Conservation (phyloP, 2,329 filamentous ascomycete species). For the Cryphonectria nitschkei region DNA sequence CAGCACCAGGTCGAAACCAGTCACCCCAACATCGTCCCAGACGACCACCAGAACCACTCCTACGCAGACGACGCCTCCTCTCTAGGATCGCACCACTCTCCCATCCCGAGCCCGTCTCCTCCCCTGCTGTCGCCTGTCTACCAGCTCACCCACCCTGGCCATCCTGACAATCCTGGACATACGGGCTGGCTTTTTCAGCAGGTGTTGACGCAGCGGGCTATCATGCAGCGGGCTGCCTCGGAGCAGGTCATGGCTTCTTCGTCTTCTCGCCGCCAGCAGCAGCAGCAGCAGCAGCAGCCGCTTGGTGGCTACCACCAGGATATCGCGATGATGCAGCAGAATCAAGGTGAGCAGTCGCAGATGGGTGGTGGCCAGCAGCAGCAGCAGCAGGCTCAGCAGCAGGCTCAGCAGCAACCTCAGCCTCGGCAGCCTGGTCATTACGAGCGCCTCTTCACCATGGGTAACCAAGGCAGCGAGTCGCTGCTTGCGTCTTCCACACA, state of each 20-base stretch:
- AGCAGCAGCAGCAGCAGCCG: conserved; percentile 3
- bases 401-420: neutral
- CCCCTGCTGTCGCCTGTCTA: neutral
- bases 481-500: neutral
- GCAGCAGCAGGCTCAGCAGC: neutral
- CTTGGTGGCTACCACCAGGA: neutral
- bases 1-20: neutral
- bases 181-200: neutral
- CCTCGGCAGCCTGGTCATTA: neutral
- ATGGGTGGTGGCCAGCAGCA: neutral
- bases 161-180: neutral
- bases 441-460: neutral
- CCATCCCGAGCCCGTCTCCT: neutral
- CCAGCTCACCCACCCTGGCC: neutral
- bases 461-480: neutral
- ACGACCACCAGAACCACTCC: neutral
- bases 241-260: neutral
- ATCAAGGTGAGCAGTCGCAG: neutral
- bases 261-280: neutral
- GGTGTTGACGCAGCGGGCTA: neutral
- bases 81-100: neutral
- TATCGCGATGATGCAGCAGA: neutral
- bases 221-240: neutral
- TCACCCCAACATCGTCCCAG: neutral
- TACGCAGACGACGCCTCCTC: neutral